Conservation (phyloP, 73 alveolate species). For the Uronychia setigera region DNA sequence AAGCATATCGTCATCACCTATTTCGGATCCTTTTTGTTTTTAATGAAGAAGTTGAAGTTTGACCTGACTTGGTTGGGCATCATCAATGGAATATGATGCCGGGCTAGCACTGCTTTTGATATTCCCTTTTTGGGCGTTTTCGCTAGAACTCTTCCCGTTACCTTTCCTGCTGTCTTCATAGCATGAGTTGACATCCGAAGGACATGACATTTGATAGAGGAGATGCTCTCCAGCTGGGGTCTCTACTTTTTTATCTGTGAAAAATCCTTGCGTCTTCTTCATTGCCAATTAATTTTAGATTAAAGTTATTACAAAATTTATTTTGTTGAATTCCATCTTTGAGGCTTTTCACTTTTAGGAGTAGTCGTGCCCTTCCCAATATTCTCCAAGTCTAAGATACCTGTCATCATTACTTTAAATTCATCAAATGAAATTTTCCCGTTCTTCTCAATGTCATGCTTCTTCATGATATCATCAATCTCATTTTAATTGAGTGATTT, state of each 20-base stretch:
- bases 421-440: constrained; percentile 17
- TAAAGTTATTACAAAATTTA: too few relatives aligned
- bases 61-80: background rate
- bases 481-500: constrained; percentile 17
- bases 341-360: too few relatives aligned
- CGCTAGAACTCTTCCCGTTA: background rate
- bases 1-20: too few relatives aligned
- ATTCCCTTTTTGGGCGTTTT: background rate
- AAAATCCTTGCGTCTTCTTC: background rate
- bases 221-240: background rate
- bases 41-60: background rate
- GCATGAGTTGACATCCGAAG: background rate
- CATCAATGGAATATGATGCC: background rate
- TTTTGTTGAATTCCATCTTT: too few relatives aligned
- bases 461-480: constrained; percentile 10
- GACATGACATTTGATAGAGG: background rate
- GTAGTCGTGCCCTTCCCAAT: background rate
- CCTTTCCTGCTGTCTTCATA: background rate
- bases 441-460: constrained; percentile 23
- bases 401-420: constrained; percentile 19
- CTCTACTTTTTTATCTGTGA: background rate
- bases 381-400: too few relatives aligned
- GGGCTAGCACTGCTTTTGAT: background rate
- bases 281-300: background rate
- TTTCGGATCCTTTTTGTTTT: background rate